Base-by-base conservation (phyloP, 129 eudicot genomes). In the Saussurea involucrata region DNA sequence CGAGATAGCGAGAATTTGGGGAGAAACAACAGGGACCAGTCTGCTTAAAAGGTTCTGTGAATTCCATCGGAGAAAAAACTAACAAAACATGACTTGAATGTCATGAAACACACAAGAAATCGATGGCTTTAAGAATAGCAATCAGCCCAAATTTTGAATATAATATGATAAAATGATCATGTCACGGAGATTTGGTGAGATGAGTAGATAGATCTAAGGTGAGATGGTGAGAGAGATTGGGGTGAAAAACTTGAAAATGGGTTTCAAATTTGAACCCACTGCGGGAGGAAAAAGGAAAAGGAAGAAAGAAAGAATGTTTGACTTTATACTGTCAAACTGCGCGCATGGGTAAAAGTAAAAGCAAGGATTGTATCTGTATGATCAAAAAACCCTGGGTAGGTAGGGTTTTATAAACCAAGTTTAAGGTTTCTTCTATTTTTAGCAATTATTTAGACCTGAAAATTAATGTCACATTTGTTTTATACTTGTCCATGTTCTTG, bases 21-120 rank as follows among this genome's bases (percentile, higher is more conserved):
- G 99, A 95, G 83, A 95, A 95, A 74, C 87, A 84, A 80, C 97
- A 95, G 1, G 97, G 91, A 20, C 99, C 99, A 24, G 95, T 80
- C 83, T 92, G 99, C 86, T 95, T 95, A 78, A 78, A 88, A 21
- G 99, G 82, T 46, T 95, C 99, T 2, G 99, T 89, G 68, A 95
- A 95, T 66, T 95, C 99, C 99, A 95, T 95, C 72, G 8, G 0
- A 67, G 8, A 71, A 63, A 12, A 65, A 66, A 53, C 69, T 60
- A 15, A 15, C 29, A 6, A 49, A 7, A 21, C 15, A n/a, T 28
- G 63, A 6, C 63, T 21, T 61, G 65, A 70, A 40, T 24, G 8
- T 37, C 53, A 40, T 6, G 65, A 78, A 71, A 33, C 25, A 9
- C 13, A 46, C 13, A 29, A 63, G 2, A 31, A 27, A 6, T 66